Evolutionary conservation across 164 flowering plant genomes (phyloP), one percentile per base, ranked within the genome.

Genomic region (Dillenia suffruticosa): DNA sequence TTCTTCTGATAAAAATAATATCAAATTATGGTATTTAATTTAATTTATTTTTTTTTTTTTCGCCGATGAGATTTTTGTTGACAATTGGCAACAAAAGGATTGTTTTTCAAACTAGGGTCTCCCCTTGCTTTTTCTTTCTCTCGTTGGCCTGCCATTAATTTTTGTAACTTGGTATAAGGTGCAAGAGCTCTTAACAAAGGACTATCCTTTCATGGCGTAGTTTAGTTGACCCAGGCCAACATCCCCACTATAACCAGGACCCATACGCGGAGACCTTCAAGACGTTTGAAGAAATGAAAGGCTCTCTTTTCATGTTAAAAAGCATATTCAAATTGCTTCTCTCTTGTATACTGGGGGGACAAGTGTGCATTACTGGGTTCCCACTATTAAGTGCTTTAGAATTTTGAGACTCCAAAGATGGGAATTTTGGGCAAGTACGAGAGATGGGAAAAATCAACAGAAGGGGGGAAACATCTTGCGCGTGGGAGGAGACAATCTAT

Each of bases 311-410:
- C 54, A 54, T 59, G 59, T 65, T 62, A 47, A 32, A 32, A 64
- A 65, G 51, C 59, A 57, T 58, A 59, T 56, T 46, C 19, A 57
- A 22, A 32, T 26, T 13, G 44, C 54, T 12, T 46, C 66, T 52
- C 26, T 56, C 60, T 63, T 61, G 16, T 40, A 48, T 32, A 44
- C 66, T 69, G 63, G 54, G 57, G 71, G 61, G 77, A 68, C 70
- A 54, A 72, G 63, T 68, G 69, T 68, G 69, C 65, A 72, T 66
- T 65, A 68, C 69, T 59, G 56, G 63, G 64, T 75, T 78, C 60
- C 82, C 77, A 78, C 79, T 70, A 32, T 32, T 26, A 50, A 50
- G 53, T 22, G 54, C 63, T 58, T 61, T 16, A n/a, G 22, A 59
- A 45, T 32, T 55, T 32, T 32, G 40, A 59, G 45, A 51, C 22